Evolutionary conservation across 257 asterid species (phyloP), one percentile per base, ranked within the genome.

Genomic region (Paraleonurus japonicus): DNA sequence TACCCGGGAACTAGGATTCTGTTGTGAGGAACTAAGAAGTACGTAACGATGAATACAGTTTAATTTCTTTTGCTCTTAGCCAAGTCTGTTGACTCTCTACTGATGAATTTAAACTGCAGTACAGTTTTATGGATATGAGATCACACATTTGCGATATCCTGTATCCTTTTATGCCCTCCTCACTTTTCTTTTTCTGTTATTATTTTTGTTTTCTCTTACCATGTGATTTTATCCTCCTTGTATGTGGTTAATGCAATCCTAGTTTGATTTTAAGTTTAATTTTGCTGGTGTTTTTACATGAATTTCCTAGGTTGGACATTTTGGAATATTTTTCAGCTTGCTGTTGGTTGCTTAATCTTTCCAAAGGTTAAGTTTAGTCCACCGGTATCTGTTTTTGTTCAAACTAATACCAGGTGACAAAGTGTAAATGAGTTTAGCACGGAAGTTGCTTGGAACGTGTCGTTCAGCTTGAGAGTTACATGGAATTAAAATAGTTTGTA

Each of bases 31-130:
- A 67, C 50, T 70, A 13, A 26, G 26, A n/a, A 23, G 51, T 28
- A 58, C 65, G 19, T 71, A 53, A 23, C 11, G 16, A 43, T 62
- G 71, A 51, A 76, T 57, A 77, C 51, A 41, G 54, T 47, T 47
- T 47, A 47, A 47, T 4, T 47, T 47, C 4, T 47, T 65, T 19
- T 65, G 57, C 28, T 43, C 33, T n/a, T 73, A 47, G 39, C 70
- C n/a, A 58, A 47, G 65, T 65, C n/a, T 26, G 41, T 65, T 16
- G 20, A 24, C 39, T 58, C 45, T 17, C 48, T 64, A 65, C 28
- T 45, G 81, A 24, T 65, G 64, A 70, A 37, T 63, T 70, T 57
- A 54, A 61, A 24, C 60, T 24, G 57, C 67, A 27, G 70, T 59
- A 71, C 62, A 28, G 71, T 53, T 61, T 68, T 39, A 37, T 50